These are phyloP conservation scores for Aspergillus sergii DNA, from an alignment of 2,329 filamentous ascomycete genomes.

Conservation along the genomic window DNA sequence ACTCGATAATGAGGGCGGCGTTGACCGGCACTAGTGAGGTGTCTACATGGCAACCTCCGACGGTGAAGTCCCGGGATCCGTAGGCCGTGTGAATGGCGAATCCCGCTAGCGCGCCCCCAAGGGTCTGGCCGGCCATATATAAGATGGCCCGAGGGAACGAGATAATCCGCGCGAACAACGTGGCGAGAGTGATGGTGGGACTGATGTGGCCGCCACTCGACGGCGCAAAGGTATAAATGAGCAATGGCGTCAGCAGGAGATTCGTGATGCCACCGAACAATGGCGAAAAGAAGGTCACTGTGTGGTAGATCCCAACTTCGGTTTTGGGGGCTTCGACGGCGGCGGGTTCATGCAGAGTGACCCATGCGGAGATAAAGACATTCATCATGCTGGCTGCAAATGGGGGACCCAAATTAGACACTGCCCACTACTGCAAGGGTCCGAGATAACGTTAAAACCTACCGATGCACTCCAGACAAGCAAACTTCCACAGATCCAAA, in stretches of 20 bases:
- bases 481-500: constrained; percentile 44
- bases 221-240: constrained; percentile 54
- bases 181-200: constrained; percentile 56
- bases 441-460: not conserved
- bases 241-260: constrained; percentile 46
- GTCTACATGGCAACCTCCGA: constrained; percentile 45
- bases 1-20: constrained; percentile 53
- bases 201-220: constrained; percentile 58
- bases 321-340: constrained; percentile 18
- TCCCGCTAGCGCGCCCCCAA: constrained; percentile 50
- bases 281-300: constrained; percentile 32
- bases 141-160: constrained; percentile 52
- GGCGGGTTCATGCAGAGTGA: constrained; percentile 23
- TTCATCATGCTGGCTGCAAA: constrained; percentile 29
- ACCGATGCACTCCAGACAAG: constrained; percentile 45
- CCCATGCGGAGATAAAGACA: constrained; percentile 28
- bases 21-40: constrained; percentile 36
- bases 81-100: constrained; percentile 40
- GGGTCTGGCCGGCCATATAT: constrained; percentile 51
- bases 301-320: constrained; percentile 32
- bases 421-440: not conserved
- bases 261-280: constrained; percentile 44
- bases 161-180: constrained; percentile 54
- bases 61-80: constrained; percentile 32
- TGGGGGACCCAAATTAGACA: not conserved